These are phyloP conservation scores for Yamadazyma nakazawae DNA, from an alignment of 805 yeast species.

Conservation along the genomic window DNA sequence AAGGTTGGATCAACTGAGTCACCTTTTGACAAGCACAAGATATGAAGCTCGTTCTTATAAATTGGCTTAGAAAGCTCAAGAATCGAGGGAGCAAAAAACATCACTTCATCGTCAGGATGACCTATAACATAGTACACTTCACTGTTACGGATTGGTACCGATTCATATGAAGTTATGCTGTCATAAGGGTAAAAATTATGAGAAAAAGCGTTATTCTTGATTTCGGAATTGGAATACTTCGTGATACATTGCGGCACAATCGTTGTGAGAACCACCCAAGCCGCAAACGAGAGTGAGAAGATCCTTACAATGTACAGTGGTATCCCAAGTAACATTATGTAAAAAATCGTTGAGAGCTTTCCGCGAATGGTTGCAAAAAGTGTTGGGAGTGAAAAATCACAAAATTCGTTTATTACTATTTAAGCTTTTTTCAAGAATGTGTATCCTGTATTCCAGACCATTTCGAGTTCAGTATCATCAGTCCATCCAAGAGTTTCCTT, in stretches of 20 bases:
- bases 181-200: slow-evolving; percentile 28
- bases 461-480: slow-evolving; percentile 35
- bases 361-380: slow-evolving; percentile 1
- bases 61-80: slow-evolving; percentile 46
- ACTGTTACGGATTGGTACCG: slow-evolving; percentile 31
- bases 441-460: slow-evolving; percentile 52
- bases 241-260: slow-evolving; percentile 35
- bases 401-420: not conserved
- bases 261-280: slow-evolving; percentile 41
- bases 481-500: slow-evolving; percentile 46
- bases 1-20: slow-evolving; percentile 60
- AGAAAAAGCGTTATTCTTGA: slow-evolving; percentile 25
- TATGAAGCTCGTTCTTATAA: slow-evolving; percentile 48
- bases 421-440: slow-evolving; percentile 40
- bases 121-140: slow-evolving; percentile 64
- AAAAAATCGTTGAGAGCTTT: not conserved
- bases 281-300: slow-evolving; percentile 20
- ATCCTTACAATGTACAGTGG: slow-evolving; percentile 6
- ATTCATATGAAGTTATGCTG: slow-evolving; percentile 34
- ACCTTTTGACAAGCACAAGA: slow-evolving; percentile 77
- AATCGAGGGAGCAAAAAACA: slow-evolving; percentile 89
- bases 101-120: slow-evolving; percentile 98
- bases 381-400: not conserved
- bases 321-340: slow-evolving; percentile 8
- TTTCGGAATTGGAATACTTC: slow-evolving; percentile 27